Base-by-base conservation (phyloP, 1,284 basidiomycete species). In the Cystobasidiaceae sp. region DNA sequence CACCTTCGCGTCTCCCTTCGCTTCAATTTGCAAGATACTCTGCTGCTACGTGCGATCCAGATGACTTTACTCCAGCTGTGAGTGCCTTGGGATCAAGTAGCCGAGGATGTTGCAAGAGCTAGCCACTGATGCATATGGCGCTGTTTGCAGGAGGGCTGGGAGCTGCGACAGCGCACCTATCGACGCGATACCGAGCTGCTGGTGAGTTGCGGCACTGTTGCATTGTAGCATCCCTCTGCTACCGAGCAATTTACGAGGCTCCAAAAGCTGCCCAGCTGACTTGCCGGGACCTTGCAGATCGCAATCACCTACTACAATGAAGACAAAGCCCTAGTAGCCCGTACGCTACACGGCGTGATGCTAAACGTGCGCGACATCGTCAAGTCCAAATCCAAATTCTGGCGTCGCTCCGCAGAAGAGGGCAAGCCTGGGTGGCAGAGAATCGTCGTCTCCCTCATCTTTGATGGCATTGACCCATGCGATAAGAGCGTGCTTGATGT, bases 361-460 rank as follows among this genome's bases (percentile, higher is more conserved):
- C 79, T 93, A 71, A 98, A 98, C 78, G 94, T 98, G 70, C 89
- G 93, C 71, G 93, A 97, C 74, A 97, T 97, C 70, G 96, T 92
- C 84, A 93, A 91, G 80, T 93, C 90, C 51, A 94, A 93, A 77
- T 93, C 90, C 68, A 94, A 94, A 77, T 97, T 90, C 80, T 97
- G 87, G 93, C 83, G 84, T 57, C 66, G 69, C 9, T 83, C 82
- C 63, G 85, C 89, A 0, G 92, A 97, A 78, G 90, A 92, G 73
- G 93, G 90, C 57, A 54, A 68, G 17, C 89, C 90, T 28, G 88
- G 82, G 17, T 97, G 94, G 94, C 90, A 97, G 77, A 86, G 85
- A 71, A 96, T 98, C 72, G 93, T 97, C 15, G 90, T 91, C 23
- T 72, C 73, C 44, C 74, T 84, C 61, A 89, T 98, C 71, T 87